A percentile compares a stretch with the other conserved stretches of the same genome.
These are phyloP conservation scores for Paramecium pentaurelia DNA, from an alignment of 73 alveolate genomes.

Conservation along the genomic window DNA sequence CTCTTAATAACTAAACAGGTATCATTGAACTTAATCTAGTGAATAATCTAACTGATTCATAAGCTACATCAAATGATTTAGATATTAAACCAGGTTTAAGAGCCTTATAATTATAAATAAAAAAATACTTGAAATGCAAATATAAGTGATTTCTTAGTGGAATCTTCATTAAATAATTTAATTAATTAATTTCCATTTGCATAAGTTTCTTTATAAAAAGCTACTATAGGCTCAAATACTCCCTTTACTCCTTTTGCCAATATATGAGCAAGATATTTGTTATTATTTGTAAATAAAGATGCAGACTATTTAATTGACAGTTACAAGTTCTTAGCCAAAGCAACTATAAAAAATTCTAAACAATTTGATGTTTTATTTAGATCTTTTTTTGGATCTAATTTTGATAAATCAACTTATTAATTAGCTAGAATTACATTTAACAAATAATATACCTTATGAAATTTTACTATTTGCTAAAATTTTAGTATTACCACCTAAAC, in stretches of 20 bases:
- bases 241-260: constrained; percentile 96
- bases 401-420: constrained; percentile 52
- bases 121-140: background rate
- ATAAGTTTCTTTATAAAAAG: constrained; percentile 60
- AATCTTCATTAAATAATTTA: constrained; percentile 41
- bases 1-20: constrained; percentile 80
- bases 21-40: constrained; percentile 76
- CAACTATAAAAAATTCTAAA: constrained; percentile 88
- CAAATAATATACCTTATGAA: background rate
- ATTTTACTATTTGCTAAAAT: constrained; percentile 19
- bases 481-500: background rate
- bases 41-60: constrained; percentile 71
- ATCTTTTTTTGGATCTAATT: constrained; percentile 56
- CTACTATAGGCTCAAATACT: constrained; percentile 80
- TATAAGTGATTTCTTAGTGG: constrained; percentile 16
- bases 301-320: constrained; percentile 95
- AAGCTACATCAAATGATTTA: constrained; percentile 76
- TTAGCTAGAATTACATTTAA: constrained; percentile 14
- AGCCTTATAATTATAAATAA: background rate
- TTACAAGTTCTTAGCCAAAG: constrained; percentile 82
- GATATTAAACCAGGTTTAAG: constrained; percentile 80
- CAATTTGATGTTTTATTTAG: constrained; percentile 54
- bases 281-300: constrained; percentile 91
- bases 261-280: constrained; percentile 92
- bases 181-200: background rate